Evolutionary conservation across 768 basidiomycete genomes (phyloP), one percentile per base, ranked within the genome.

Genomic region (Leccinum rimulosum): DNA sequence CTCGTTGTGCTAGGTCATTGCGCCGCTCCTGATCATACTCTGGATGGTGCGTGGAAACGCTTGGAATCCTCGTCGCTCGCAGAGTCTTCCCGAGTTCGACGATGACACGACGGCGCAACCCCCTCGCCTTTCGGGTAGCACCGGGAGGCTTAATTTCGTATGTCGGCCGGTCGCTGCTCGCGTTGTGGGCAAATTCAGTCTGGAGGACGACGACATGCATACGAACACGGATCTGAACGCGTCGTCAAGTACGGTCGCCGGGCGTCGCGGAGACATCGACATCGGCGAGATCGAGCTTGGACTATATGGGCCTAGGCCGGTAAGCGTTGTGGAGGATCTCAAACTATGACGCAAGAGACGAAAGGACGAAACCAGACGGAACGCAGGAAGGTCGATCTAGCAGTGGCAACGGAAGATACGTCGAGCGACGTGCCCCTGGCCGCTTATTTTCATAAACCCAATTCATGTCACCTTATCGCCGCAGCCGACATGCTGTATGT

Each of bases 11-110:
- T 14, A 69, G 68, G 69, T 66, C 11, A 71, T 69, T 8, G 64
- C 68, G 4, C 64, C 68, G 2, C 50, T 71, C 30, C 38, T 71
- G 61, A 69, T 71, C 35, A 66, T 71, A 6, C 62, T 71, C 45
- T 61, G 68, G 64, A 58, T 61, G 25, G 59, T 61, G 19, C 64
- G 68, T 19, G 68, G 67, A 4, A 59, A 59, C 35, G 59, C 67
- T 1, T 70, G 69, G 69, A 35, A 50, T 40, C n/a, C 22, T 14
- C 45, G 22, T 3, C 5, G 15, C 7, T 3, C 6, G 55, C 54
- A 54, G 43, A 56, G 9, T 27, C 27, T 15, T 3, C 51, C 7
- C 49, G 52, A 54, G 0, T 6, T 14, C 19, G 47, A 27, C 15
- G 53, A 35, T 6, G 59, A 52, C 12, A 47, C 35, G 1, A 9